Base-by-base conservation (phyloP, 108 stramenopile genomes). In the Cyclotella kingstonii region DNA sequence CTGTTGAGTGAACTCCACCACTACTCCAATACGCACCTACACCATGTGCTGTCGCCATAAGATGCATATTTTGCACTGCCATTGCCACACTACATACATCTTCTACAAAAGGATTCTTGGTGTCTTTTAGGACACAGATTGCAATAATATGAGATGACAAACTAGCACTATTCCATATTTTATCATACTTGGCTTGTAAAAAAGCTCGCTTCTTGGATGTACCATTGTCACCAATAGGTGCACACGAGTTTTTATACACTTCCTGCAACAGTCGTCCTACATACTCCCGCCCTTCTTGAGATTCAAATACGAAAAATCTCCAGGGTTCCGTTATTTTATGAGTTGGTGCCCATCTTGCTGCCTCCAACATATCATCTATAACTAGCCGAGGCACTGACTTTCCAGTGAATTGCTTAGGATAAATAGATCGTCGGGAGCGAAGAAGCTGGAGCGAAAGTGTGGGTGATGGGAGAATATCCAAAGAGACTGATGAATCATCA, bases 21-120 rank as follows among this genome's bases (percentile, higher is more conserved):
- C 50, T 58, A 44, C 70, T 66, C 63, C 68, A 70, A 29, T 70
- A 77, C 15, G 63, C 56, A 53, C 76, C 76, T 1, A 77, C 69
- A 15, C 49, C 58, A 54, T 77, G 51, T 5, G 64, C 55, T n/a
- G 64, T 59, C 2, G 69, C 69, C 49, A 77, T 48, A 18, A 77
- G 43, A 52, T 60, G 53, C 69, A 71, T 71, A 44, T 70, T 77
- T 44, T 77, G 76, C 4, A 71, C 76, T 36, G 76, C 76, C 62
- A 65, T 66, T 30, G 76, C 63, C 3, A 61, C 66, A 21, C 50
- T 54, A 40, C 68, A 70, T 30, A 70, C 47, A 34, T 77, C 69
- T 69, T 77, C 69, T 11, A 61, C 41, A 49, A 56, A 30, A 9
- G 76, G 63, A 59, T 70, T 66, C 27, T 60, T 68, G 4, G 18